These are phyloP conservation scores for Furcasterigmium furcatum DNA, from an alignment of 2,329 filamentous ascomycete species.

Conservation along the genomic window DNA sequence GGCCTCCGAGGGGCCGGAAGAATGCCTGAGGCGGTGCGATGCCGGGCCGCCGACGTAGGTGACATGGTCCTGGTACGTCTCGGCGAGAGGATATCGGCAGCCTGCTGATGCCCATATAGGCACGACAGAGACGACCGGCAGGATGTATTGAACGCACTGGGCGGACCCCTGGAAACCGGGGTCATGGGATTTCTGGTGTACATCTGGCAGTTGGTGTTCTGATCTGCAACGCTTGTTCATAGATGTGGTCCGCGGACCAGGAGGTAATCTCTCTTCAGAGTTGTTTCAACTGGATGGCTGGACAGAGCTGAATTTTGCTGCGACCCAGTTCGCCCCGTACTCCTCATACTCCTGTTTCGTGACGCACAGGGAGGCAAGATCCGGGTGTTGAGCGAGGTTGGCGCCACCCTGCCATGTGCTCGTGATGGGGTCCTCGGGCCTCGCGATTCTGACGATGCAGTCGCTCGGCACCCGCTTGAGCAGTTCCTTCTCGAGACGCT, in stretches of 20 bases:
- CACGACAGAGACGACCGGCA: too few species aligned
- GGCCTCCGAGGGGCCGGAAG: slow-evolving; percentile 10
- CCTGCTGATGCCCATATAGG: too few species aligned
- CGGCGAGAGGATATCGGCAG: too few species aligned
- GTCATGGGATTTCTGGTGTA: too few species aligned
- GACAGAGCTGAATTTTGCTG: slow-evolving; percentile 61
- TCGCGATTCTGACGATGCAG: slow-evolving; percentile 71
- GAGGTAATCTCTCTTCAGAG: neutral
- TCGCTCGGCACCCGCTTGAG: slow-evolving; percentile 70
- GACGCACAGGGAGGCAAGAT: slow-evolving; percentile 68
- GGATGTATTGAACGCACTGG: too few species aligned
- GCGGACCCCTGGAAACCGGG: too few species aligned
- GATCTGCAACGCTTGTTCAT: neutral
- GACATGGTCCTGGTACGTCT: too few species aligned
- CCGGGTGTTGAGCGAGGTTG: slow-evolving; percentile 65
- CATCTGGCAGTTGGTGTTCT: too few species aligned
- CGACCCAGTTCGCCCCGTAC: slow-evolving; percentile 71
- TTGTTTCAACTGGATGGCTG: slow-evolving; percentile 13
- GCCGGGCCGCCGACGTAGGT: slow-evolving; percentile 2
- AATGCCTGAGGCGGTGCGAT: slow-evolving; percentile 11
- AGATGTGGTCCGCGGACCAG: neutral
- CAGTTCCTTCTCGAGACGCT: slow-evolving; percentile 74
- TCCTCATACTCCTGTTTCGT: slow-evolving; percentile 91
- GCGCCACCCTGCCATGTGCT: slow-evolving; percentile 87
- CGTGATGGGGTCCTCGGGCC: slow-evolving; percentile 69